These are phyloP conservation scores for Geosmithia putterillii DNA, from an alignment of 2,329 filamentous ascomycete genomes.

Conservation along the genomic window DNA sequence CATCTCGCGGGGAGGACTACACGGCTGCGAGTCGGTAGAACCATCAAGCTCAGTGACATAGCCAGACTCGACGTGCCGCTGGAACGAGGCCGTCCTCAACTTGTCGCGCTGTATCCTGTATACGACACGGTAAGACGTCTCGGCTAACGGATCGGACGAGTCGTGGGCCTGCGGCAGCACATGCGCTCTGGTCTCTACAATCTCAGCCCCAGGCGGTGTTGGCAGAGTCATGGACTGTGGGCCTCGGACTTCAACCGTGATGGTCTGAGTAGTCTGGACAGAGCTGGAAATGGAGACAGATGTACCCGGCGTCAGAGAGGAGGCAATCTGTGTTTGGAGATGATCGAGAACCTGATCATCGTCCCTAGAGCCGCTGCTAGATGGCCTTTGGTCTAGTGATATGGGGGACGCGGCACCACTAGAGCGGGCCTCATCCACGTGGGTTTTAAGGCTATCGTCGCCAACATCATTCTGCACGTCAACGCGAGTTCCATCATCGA, in stretches of 20 bases:
- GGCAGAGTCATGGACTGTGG: slow-evolving; percentile 35
- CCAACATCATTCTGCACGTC: slow-evolving; percentile 26
- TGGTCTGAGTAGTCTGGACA: slow-evolving; percentile 47
- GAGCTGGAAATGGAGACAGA: slow-evolving; percentile 48
- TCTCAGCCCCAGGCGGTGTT: slow-evolving; percentile 45
- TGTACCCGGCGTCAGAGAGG: slow-evolving; percentile 40
- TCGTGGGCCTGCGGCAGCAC: slow-evolving; percentile 3
- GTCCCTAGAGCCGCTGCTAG: slow-evolving; percentile 7
- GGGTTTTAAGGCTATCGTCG: slow-evolving; percentile 2
- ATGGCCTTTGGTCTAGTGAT: not conserved
- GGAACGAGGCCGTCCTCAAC: slow-evolving; percentile 26
- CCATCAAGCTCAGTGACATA: slow-evolving; percentile 13
- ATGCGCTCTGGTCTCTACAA: slow-evolving; percentile 37
- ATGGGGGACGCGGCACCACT: not conserved
- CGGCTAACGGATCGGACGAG: slow-evolving; percentile 3
- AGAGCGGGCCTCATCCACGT: not conserved
- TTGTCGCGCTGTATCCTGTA: slow-evolving; percentile 45
- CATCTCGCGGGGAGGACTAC: not conserved
- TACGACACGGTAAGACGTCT: slow-evolving; percentile 39
- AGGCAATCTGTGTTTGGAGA: slow-evolving; percentile 41
- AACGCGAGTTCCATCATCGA: slow-evolving; percentile 44
- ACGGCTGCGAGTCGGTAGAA: slow-evolving; percentile 6
- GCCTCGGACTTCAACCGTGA: slow-evolving; percentile 51
- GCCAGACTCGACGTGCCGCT: slow-evolving; percentile 16
- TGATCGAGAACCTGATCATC: slow-evolving; percentile 28